These are phyloP conservation scores for Ascochyta viciae-villosae DNA, from an alignment of 2,329 filamentous ascomycete genomes.

Conservation along the genomic window DNA sequence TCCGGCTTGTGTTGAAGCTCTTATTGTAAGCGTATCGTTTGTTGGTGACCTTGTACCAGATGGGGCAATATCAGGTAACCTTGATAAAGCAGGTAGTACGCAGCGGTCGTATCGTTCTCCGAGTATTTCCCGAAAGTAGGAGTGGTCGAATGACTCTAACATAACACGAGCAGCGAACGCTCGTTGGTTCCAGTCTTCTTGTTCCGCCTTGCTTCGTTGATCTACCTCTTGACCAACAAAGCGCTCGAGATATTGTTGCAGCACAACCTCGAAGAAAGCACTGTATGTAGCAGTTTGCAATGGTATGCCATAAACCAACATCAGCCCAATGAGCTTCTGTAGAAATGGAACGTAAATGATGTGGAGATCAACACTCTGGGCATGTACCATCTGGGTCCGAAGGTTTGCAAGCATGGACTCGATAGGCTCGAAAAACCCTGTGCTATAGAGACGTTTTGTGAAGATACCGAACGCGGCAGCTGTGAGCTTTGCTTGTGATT, in stretches of 20 bases:
- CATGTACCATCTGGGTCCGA: background rate
- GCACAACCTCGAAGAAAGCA: slow-evolving; percentile 1
- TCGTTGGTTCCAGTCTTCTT: background rate
- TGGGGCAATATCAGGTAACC: background rate
- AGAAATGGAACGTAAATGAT: slow-evolving; percentile 4
- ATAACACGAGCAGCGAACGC: background rate
- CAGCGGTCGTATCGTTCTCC: background rate
- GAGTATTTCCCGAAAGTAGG: slow-evolving; percentile 6
- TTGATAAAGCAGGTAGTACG: background rate
- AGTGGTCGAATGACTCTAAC: slow-evolving; percentile 12
- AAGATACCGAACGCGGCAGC: slow-evolving; percentile 5
- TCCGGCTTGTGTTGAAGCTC: background rate
- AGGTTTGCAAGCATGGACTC: slow-evolving; percentile 1
- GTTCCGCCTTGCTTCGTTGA: background rate
- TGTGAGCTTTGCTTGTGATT: slow-evolving; percentile 4
- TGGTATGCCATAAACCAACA: slow-evolving; percentile 13
- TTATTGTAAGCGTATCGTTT: background rate
- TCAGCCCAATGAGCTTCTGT: slow-evolving; percentile 8
- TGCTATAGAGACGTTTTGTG: slow-evolving; percentile 3
- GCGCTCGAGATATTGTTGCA: slow-evolving; percentile 7
- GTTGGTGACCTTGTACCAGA: background rate
- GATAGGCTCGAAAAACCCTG: background rate
- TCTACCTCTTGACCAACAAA: slow-evolving; percentile 1
- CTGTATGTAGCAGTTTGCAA: background rate
- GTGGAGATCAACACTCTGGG: slow-evolving; percentile 1